Conservation (phyloP, 2,329 filamentous ascomycete species). For the Fusarium palustre region DNA sequence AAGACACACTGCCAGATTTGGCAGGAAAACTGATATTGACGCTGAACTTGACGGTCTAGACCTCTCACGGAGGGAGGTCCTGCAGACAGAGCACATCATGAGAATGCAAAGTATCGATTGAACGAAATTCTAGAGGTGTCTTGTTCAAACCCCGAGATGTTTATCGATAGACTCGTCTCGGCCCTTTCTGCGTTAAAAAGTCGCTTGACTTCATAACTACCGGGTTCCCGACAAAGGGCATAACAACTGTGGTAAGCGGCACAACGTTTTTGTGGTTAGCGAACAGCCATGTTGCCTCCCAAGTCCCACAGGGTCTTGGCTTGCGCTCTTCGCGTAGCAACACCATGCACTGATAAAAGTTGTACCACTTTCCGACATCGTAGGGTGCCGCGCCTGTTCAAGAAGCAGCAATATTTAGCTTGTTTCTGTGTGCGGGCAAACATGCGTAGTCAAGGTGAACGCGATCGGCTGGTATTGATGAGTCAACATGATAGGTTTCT, state of each 20-base stretch:
- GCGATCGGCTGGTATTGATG: slow-evolving; percentile 11
- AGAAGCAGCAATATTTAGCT: slow-evolving; percentile 2
- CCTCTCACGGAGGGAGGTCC: slow-evolving; percentile 13
- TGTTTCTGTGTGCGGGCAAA: neutral
- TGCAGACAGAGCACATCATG: slow-evolving; percentile 8
- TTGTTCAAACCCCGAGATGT: neutral
- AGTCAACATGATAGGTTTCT: slow-evolving; percentile 12
- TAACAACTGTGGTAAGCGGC: slow-evolving; percentile 18
- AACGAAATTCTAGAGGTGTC: neutral
- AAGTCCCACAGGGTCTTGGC: slow-evolving; percentile 36
- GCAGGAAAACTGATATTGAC: slow-evolving; percentile 38
- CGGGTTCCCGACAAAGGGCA: slow-evolving; percentile 2
- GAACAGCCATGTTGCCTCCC: slow-evolving; percentile 35
- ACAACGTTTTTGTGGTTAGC: slow-evolving; percentile 31
- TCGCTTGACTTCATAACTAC: neutral
- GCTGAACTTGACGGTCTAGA: slow-evolving; percentile 41
- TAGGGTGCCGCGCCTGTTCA: slow-evolving; percentile 14
- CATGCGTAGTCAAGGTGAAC: neutral
- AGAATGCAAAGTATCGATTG: slow-evolving; percentile 24
- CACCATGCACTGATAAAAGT: slow-evolving; percentile 31
- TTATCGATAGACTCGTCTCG: neutral
- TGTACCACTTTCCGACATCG: slow-evolving; percentile 30
- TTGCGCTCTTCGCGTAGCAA: slow-evolving; percentile 29
- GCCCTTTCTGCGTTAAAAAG: neutral
- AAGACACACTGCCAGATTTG: slow-evolving; percentile 37